Evolutionary conservation across 73 alveolate genomes (phyloP), one percentile per base, ranked within the genome.

Genomic region (Stentor roeselii): DNA sequence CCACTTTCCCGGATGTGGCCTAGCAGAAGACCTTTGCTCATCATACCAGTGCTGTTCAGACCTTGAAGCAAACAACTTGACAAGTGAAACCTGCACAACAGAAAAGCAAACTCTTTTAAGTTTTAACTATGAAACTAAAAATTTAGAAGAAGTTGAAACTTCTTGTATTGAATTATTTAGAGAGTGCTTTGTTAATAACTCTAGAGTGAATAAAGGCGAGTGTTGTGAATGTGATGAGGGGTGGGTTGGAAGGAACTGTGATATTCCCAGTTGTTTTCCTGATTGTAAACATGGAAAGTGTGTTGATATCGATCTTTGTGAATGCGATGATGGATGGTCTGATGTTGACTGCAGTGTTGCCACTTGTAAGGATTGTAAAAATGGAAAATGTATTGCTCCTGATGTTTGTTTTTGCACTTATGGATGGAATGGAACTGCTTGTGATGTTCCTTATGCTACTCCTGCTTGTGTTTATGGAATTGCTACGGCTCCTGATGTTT

Each of bases 161-260:
- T 50, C 67, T 21, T 91, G 96, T 60, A 6, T 89, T 35, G 75
- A 30, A 3, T 82, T 86, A 41, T 88, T 84, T 75, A 11, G 88
- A 21, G 36, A 90, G 27, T 93, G 98, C 41, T 93, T 91, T 59
- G 30, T 59, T 34, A 77, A 58, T 4, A 87, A 87, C 83, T 50
- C 67, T 11, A 76, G 74, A 84, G 59, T 36, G 59, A 42, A 59
- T 11, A 87, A 78, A 59, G 95, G 95, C 32, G 85, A 91, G 42
- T 91, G 96, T 37, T 91, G 96, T 61, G 85, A 87, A 59, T 93
- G 98, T 67, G 85, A 87, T n/a, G 93, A 91, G 3, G 98, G 98
- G 3, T 93, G 95, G 94, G 86, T 94, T 21, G 98, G 98, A 3
- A 84, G 78, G 60, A 84, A 78, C 67, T 93, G 98, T 74, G 93